These are phyloP conservation scores for Globisporangium sylvaticum DNA, from an alignment of 352 stramenopile species.

Conservation along the genomic window DNA sequence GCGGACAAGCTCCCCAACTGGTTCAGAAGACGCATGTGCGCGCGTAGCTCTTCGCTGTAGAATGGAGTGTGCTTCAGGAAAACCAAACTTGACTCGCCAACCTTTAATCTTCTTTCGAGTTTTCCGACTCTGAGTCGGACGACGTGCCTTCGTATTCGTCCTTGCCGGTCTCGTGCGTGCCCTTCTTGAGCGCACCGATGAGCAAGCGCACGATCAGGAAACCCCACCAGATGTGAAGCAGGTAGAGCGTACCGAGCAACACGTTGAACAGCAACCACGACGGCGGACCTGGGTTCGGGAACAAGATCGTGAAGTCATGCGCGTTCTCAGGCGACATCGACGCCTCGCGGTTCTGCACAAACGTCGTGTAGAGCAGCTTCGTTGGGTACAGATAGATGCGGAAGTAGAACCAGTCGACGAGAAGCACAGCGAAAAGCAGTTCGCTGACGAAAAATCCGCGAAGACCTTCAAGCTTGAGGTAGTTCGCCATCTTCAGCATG, in stretches of 20 bases:
- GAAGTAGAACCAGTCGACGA: slow-evolving; percentile 81
- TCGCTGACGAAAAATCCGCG: slow-evolving; percentile 69
- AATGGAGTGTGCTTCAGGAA: background rate
- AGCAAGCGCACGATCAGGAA: slow-evolving; percentile 70
- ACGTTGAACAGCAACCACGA: slow-evolving; percentile 84
- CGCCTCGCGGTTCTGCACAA: slow-evolving; percentile 70
- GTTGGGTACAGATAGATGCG: slow-evolving; percentile 83
- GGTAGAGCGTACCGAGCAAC: slow-evolving; percentile 68
- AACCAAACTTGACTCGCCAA: background rate
- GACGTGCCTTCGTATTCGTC: slow-evolving; percentile 85
- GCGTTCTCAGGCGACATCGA: slow-evolving; percentile 67
- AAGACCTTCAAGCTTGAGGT: slow-evolving; percentile 82
- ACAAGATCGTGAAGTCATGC: slow-evolving; percentile 67
- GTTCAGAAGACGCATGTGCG: too few relatives aligned
- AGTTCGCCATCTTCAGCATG: slow-evolving; percentile 89
- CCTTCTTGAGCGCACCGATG: slow-evolving; percentile 65
- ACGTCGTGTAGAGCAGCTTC: slow-evolving; percentile 75
- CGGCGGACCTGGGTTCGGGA: slow-evolving; percentile 59
- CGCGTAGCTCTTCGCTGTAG: background rate
- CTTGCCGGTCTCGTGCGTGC: slow-evolving; percentile 72
- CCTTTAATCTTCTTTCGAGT: slow-evolving; percentile 50
- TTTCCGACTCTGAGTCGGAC: slow-evolving; percentile 71
- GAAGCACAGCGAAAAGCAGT: slow-evolving; percentile 59
- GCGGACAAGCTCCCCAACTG: background rate
- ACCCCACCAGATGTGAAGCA: slow-evolving; percentile 84